Evolutionary conservation across 495 filamentous ascomycete genomes (phyloP), one percentile per base, ranked within the genome.

Genomic region (Annulohypoxylon bovei): DNA sequence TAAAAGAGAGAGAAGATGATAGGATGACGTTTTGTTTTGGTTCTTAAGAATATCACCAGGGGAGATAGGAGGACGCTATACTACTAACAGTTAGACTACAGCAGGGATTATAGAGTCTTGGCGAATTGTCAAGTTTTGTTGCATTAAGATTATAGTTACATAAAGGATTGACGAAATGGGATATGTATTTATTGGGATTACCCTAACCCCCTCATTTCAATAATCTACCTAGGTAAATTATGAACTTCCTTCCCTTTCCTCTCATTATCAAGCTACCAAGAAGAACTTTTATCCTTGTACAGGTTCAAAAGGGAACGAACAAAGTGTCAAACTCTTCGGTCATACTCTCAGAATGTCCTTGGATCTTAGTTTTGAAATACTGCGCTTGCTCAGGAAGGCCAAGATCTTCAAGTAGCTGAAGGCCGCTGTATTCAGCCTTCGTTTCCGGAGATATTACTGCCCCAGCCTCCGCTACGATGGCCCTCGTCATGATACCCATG

Each of bases 401-500:
- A 33, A 70, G 46, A 22, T 70, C 68, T 18, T 33, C 5, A 11
- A 70, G 55, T 8, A 70, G 56, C 2, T 55, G 4, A 4, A 65
- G 1, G 20, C 47, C 55, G n/a, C 5, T 57, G 46, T 55, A 54
- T n/a, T 22, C 2, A 1, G n/a, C n/a, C n/a, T n/a, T n/a, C n/a
- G n/a, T n/a, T n/a, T n/a, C n/a, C n/a, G n/a, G n/a, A n/a, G n/a
- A n/a, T n/a, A n/a, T n/a, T n/a, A n/a, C n/a, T n/a, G n/a, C n/a
- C n/a, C n/a, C n/a, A n/a, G n/a, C 18, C 30, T 9, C 12, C 32
- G 6, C 22, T 5, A n/a, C 3, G 0, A 7, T 27, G 0, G 54
- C 14, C n/a, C 20, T 61, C 2, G 1, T 3, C 6, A 70, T 47
- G 9, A 70, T 49, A 14, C 18, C 62, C 55, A 40, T 55, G 20